Conservation (phyloP, 345 rosid species). For the Psidium guajava region DNA sequence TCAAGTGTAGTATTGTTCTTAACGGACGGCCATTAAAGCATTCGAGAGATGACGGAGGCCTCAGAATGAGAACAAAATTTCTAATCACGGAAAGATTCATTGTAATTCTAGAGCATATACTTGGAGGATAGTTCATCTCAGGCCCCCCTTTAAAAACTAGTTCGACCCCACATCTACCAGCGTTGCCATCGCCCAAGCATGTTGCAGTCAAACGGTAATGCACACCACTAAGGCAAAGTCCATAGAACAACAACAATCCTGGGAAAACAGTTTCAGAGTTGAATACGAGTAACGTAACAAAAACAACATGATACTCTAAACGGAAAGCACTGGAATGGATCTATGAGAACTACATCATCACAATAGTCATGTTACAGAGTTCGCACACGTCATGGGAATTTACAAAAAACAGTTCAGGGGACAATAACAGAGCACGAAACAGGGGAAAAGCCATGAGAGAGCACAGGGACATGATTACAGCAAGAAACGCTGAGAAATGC, state of each 20-base stretch:
- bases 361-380: neutral
- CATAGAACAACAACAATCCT: neutral
- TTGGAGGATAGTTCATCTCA: neutral
- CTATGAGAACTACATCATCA: neutral
- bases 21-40: neutral
- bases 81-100: neutral
- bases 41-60: neutral
- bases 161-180: neutral
- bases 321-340: neutral
- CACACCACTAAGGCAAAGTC: neutral
- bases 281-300: neutral
- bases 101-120: neutral
- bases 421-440: neutral
- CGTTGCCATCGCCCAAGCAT: neutral
- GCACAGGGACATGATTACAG: neutral
- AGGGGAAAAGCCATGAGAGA: too few species aligned
- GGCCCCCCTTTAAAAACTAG: neutral
- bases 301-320: neutral
- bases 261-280: neutral
- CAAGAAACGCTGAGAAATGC: constrained; percentile 1
- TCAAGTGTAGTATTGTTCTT: neutral
- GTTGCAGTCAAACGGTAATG: neutral
- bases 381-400: neutral
- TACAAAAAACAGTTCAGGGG: neutral
- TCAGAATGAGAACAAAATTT: neutral